Evolutionary conservation across 495 filamentous ascomycete genomes (phyloP), one percentile per base, ranked within the genome.

Genomic region (Neurospora sp.): DNA sequence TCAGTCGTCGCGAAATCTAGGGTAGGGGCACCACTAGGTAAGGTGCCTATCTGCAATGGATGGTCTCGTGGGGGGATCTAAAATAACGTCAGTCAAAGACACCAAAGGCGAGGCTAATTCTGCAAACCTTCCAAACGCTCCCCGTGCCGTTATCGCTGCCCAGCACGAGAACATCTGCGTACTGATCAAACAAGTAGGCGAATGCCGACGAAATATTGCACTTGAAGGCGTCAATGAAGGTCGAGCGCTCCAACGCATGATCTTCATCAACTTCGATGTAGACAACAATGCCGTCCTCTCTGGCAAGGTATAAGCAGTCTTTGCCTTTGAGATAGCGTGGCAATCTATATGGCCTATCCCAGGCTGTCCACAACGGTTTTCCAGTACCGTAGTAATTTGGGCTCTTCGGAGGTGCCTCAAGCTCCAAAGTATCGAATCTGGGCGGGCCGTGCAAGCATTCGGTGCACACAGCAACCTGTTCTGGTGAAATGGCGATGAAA

Each of bases 101-200:
- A 35, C 27, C 54, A 66, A 35, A 35, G 12, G 31, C 10, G 39
- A 40, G 42, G n/a, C 4, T 35, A 38, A 66, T 23, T 37, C 16
- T 23, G 6, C 89, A 83, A 80, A 93, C 90, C 75, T 89, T 83
- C 85, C 92, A 96, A 12, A 94, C 85, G 0, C 91, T 90, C 8
- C 95, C 96, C 75, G 90, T 86, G n/a, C 94, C 92, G 69, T 90
- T 90, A 71, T 91, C 90, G n/a, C 96, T 93, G 18, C 91, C 92
- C 7, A 92, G 88, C 23, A 97, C 83, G 54, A 98, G 86, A 46
- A 96, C 83, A 78, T 98, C 95, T 31, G 89, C 89, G 71, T 86
- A 88, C 9, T 85, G 74, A 70, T 80, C 78, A 60, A 77, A 81
- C 4, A 83, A 75, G 62, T 84, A 86, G n/a, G 92, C 88, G 80